Percentiles rank a stretch among this genome's conserved stretches.
Evolutionary conservation across 2,329 filamentous ascomycete species (phyloP).

Genomic region (Hymenoscyphus scutula): DNA sequence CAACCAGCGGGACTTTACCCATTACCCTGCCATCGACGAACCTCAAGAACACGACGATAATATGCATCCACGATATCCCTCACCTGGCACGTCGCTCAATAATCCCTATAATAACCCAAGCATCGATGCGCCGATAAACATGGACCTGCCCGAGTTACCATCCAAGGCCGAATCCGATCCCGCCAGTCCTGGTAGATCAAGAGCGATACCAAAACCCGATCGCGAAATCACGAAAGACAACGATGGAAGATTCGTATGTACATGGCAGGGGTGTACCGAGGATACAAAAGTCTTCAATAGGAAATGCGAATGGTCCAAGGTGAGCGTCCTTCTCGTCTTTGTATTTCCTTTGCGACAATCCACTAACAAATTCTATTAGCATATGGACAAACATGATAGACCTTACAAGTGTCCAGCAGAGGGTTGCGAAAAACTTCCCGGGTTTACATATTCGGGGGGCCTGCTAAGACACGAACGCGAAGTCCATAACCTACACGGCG

Average conservation of each 20-base stretch:
- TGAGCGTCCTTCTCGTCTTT: slow-evolving; percentile 50
- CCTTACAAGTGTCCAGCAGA: slow-evolving; percentile 81
- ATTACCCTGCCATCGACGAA: slow-evolving; percentile 30
- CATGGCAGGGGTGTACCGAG: slow-evolving; percentile 65
- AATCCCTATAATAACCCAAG: slow-evolving; percentile 31
- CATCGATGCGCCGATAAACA: slow-evolving; percentile 13
- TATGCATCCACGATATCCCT: slow-evolving; percentile 34
- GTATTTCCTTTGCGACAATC: slow-evolving; percentile 1
- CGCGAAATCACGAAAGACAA: slow-evolving; percentile 59
- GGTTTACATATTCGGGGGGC: slow-evolving; percentile 93
- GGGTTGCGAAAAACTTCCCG: slow-evolving; percentile 87
- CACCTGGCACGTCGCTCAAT: slow-evolving; percentile 32
- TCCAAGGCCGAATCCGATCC: slow-evolving; percentile 32
- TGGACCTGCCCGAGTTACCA: slow-evolving; percentile 29
- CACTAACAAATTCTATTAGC: slow-evolving; percentile 47
- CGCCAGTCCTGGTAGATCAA: slow-evolving; percentile 37
- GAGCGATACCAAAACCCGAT: slow-evolving; percentile 58
- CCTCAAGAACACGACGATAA: slow-evolving; percentile 32
- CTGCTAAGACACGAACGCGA: slow-evolving; percentile 88
- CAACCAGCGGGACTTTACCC: slow-evolving; percentile 26
- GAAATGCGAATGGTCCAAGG: slow-evolving; percentile 85
- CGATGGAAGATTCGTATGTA: slow-evolving; percentile 76
- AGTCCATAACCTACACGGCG: slow-evolving; percentile 72
- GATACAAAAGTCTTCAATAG: slow-evolving; percentile 66
- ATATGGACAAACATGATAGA: slow-evolving; percentile 97